Conservation (phyloP, 2,329 filamentous ascomycete species). For the Verticillium dahliae region DNA sequence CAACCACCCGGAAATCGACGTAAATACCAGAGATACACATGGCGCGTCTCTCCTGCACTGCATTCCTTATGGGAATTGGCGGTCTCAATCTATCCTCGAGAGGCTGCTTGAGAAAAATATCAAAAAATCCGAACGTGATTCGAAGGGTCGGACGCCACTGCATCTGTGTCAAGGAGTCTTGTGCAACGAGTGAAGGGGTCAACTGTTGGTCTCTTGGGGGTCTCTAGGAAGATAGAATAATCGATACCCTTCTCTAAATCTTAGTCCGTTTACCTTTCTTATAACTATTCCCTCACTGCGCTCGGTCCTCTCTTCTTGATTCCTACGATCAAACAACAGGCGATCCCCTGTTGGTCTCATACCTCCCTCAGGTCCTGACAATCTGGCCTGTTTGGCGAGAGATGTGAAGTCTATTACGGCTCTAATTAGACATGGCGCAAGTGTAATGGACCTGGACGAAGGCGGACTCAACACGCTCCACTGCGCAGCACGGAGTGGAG, state of each 20-base stretch:
- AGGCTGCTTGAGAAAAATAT: neutral
- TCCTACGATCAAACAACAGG: no score
- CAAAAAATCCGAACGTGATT: neutral
- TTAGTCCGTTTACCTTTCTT: no score
- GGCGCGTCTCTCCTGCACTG: neutral
- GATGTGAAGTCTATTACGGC: neutral
- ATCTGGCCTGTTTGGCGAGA: neutral
- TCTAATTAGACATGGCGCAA: neutral
- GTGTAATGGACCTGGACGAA: neutral
- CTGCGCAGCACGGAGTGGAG: neutral
- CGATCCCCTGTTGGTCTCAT: no score
- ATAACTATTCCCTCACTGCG: no score
- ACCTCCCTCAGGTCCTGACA: no score
- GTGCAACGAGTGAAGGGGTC: no score
- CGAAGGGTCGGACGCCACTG: neutral
- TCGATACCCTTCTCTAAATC: no score
- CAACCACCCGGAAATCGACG: neutral
- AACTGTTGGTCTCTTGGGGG: no score
- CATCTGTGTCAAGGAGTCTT: neutral
- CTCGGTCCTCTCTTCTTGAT: no score
- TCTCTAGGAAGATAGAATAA: no score
- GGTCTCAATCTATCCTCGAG: neutral
- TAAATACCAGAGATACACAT: neutral
- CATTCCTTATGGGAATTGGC: neutral
- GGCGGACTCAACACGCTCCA: neutral